phyloP scores from a whole-genome alignment of 495 filamentous ascomycete genomes.

The Xylaria venustula region DNA sequence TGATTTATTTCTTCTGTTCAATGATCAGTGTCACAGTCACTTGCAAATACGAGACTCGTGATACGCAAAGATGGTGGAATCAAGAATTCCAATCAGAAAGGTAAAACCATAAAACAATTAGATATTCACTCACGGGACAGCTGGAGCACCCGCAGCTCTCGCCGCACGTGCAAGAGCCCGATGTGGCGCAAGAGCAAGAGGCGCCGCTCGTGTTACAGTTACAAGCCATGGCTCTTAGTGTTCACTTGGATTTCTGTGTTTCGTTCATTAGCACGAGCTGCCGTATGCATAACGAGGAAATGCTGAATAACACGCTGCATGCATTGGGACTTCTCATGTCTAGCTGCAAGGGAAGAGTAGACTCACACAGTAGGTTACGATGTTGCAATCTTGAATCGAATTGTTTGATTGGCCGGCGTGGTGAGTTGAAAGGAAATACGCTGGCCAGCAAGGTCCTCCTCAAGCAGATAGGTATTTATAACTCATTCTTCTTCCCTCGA shows the following conservation, averaged over 20 bases:
- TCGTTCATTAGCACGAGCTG: no score
- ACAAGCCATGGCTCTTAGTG: constrained; percentile 28
- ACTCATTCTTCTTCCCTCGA: neutral
- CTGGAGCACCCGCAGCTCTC: constrained; percentile 29
- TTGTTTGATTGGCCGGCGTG: constrained; percentile 22
- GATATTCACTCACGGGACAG: constrained; percentile 32
- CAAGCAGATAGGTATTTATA: constrained; percentile 22
- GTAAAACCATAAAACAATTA: no score
- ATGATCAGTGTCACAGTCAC: no score
- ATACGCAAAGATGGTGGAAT: no score
- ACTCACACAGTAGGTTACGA: constrained; percentile 3
- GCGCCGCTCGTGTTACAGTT: constrained; percentile 24
- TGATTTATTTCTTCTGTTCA: no score
- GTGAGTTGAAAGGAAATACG: neutral
- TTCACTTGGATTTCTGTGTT: neutral
- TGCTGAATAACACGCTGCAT: no score
- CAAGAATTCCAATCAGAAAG: no score
- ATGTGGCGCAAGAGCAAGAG: constrained; percentile 25
- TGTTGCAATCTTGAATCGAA: constrained; percentile 23
- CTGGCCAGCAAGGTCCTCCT: constrained; percentile 26
- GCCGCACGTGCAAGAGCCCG: constrained; percentile 27
- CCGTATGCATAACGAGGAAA: no score
- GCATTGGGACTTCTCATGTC: neutral
- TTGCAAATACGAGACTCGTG: no score
- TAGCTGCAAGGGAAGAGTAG: neutral